A percentile compares a stretch with the other conserved stretches of the same genome.
These are phyloP conservation scores for Myriosclerotinia curreyana DNA, from an alignment of 2,329 filamentous ascomycete genomes.

Conservation along the genomic window DNA sequence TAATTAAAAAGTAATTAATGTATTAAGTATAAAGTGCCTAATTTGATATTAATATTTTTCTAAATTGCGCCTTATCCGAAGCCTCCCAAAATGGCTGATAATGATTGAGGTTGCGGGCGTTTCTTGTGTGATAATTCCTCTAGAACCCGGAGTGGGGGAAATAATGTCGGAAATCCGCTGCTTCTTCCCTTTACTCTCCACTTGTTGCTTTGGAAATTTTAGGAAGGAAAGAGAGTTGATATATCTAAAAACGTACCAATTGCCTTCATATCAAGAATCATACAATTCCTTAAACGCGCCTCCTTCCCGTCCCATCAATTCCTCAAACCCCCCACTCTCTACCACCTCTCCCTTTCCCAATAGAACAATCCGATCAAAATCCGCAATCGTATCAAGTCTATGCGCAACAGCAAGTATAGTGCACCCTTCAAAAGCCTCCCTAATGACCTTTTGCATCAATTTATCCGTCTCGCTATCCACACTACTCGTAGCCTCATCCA, in stretches of 20 bases:
- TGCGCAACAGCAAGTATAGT: slow-evolving; percentile 50
- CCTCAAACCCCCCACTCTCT: slow-evolving; percentile 9
- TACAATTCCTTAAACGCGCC: slow-evolving; percentile 40
- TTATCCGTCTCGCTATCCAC: slow-evolving; percentile 56
- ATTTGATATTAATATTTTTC: not conserved
- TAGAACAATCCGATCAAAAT: slow-evolving; percentile 40
- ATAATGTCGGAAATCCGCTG: too few species aligned
- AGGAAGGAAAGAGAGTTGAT: not conserved
- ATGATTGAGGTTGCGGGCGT: not conserved
- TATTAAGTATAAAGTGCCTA: not conserved
- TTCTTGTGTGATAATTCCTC: not conserved
- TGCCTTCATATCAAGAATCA: slow-evolving; percentile 14
- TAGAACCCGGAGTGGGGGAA: not conserved
- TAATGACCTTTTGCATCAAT: slow-evolving; percentile 54
- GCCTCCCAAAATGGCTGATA: slow-evolving; percentile 2
- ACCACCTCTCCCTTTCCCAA: slow-evolving; percentile 17
- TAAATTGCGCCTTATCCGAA: not conserved
- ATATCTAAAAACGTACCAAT: not conserved
- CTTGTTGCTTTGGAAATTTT: not conserved
- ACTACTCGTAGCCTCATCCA: slow-evolving; percentile 48
- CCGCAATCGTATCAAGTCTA: slow-evolving; percentile 45
- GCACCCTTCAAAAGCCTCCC: slow-evolving; percentile 50
- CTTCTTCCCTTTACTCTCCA: not conserved
- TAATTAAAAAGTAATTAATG: not conserved
- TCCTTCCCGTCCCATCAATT: slow-evolving; percentile 3